These are phyloP conservation scores for Vigna mungo DNA, from an alignment of 306 rosid genomes.

Conservation along the genomic window DNA sequence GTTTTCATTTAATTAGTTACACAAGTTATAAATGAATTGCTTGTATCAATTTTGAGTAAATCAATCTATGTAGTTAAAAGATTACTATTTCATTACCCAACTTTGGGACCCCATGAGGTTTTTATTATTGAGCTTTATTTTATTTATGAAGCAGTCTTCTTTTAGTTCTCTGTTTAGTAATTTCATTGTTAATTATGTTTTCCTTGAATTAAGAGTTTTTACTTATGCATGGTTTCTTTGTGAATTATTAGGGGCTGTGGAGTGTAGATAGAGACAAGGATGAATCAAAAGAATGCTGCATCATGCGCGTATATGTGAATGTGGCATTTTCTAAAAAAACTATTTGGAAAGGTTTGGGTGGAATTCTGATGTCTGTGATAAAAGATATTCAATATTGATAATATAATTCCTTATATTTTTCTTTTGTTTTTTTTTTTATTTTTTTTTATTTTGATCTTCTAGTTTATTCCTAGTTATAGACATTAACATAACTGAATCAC, in stretches of 20 bases:
- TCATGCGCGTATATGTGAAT: constrained; percentile 71
- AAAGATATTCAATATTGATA: neutral
- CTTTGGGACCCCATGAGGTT: constrained; percentile 3
- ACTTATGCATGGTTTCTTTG: constrained; percentile 29
- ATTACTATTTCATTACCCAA: neutral
- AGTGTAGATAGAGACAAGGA: constrained; percentile 64
- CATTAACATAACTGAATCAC: neutral
- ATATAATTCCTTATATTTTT: neutral
- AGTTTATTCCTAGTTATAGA: neutral
- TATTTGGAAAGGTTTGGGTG: constrained; percentile 74
- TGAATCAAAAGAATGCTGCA: constrained; percentile 68
- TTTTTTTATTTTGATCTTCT: neutral
- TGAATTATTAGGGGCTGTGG: constrained; percentile 72
- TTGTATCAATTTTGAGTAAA: neutral
- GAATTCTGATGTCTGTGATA: neutral
- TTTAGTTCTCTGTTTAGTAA: constrained; percentile 15
- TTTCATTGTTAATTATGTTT: neutral
- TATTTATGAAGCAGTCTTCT: constrained; percentile 8
- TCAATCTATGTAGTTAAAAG: neutral
- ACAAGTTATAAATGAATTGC: neutral
- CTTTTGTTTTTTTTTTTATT: no score
- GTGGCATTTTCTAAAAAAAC: constrained; percentile 87
- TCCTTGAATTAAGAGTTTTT: constrained; percentile 18
- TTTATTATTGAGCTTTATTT: neutral
- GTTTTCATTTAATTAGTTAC: constrained; percentile 9